These are phyloP conservation scores for Eucalyptus polybractea DNA, from an alignment of 345 rosid genomes.

Conservation along the genomic window DNA sequence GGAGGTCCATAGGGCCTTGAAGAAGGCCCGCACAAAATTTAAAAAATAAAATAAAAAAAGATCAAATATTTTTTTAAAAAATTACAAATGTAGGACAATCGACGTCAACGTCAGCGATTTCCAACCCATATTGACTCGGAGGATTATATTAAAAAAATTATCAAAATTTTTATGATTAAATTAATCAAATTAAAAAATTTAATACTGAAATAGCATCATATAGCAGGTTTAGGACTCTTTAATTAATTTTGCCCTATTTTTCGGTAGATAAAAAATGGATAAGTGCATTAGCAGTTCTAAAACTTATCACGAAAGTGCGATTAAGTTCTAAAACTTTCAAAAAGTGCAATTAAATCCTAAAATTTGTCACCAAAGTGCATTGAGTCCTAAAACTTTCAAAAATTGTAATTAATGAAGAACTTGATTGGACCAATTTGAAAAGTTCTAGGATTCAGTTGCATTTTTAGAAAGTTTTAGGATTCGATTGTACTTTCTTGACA, in stretches of 20 bases:
- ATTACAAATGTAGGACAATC: accelerated
- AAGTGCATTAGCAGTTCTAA: too few species aligned
- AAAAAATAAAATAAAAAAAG: background rate
- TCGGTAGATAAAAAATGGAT: background rate
- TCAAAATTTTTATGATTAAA: background rate
- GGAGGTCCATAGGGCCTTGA: background rate
- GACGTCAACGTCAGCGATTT: accelerated
- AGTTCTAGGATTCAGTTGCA: too few species aligned
- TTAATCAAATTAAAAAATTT: background rate
- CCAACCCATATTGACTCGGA: background rate
- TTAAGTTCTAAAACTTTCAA: too few species aligned
- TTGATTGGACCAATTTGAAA: too few species aligned
- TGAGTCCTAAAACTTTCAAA: too few species aligned
- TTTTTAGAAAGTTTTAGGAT: too few species aligned
- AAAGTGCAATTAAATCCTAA: too few species aligned
- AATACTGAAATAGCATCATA: background rate
- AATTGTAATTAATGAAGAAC: too few species aligned
- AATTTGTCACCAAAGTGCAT: too few species aligned
- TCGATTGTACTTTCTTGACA: too few species aligned
- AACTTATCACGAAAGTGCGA: too few species aligned
- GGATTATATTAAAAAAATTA: background rate
- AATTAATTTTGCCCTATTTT: background rate
- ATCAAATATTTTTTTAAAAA: background rate
- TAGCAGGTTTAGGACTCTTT: background rate
- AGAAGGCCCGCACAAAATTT: accelerated